phyloP scores from a whole-genome alignment of 202 grass and related monocot genomes.

The Zizania palustris region DNA sequence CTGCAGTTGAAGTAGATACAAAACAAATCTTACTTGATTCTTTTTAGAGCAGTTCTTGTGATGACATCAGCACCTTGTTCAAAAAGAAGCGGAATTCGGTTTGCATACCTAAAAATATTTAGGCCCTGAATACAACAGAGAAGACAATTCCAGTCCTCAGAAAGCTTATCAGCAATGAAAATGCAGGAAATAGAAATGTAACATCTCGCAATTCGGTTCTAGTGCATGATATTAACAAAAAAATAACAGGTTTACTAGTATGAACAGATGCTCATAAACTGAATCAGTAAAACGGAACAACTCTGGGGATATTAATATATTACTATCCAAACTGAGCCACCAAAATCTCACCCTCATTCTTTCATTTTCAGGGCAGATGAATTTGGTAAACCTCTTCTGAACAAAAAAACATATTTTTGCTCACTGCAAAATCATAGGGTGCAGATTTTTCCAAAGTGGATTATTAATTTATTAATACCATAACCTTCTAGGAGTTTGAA shows the following conservation, averaged over 20 bases:
- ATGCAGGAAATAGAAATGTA: slow-evolving; percentile 26
- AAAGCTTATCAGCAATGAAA: slow-evolving; percentile 31
- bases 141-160: slow-evolving; percentile 17
- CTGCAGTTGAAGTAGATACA: slow-evolving; percentile 8
- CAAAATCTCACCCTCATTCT: not conserved
- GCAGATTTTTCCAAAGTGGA: not conserved
- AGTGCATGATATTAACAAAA: slow-evolving; percentile 28
- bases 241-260: slow-evolving; percentile 34
- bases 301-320: not conserved
- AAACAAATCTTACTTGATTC: slow-evolving; percentile 69
- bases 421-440: not conserved
- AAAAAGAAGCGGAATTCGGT: slow-evolving; percentile 93
- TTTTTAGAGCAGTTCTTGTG: slow-evolving; percentile 93
- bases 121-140: slow-evolving; percentile 61
- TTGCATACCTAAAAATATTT: slow-evolving; percentile 98
- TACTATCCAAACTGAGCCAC: not conserved
- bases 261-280: not conserved
- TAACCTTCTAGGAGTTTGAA: slow-evolving; percentile 13
- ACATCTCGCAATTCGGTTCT: not conserved
- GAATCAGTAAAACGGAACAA: slow-evolving; percentile 7
- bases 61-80: slow-evolving; percentile 97
- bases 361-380: not conserved
- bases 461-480: not conserved
- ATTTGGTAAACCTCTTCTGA: slow-evolving; percentile 3
- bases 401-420: not conserved